phyloP scores from a whole-genome alignment of 805 yeast genomes.

The Saccharomycopsis sp. region DNA sequence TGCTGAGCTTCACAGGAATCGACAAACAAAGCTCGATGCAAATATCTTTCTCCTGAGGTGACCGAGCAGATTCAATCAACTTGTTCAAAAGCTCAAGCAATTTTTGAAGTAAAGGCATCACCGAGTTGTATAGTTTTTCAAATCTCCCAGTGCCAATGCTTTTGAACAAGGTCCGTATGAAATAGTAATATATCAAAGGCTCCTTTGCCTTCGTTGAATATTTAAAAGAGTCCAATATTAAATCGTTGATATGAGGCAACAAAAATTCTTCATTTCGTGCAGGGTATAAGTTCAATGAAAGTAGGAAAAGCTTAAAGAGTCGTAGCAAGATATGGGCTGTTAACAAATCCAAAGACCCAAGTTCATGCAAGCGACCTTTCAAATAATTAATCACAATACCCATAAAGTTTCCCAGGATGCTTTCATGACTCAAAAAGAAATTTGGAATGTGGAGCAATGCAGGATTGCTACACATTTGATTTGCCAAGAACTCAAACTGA shows the following conservation, averaged over 20 bases:
- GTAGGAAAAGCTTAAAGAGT: slow-evolving; percentile 83
- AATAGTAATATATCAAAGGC: slow-evolving; percentile 81
- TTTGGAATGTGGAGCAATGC: slow-evolving; percentile 88
- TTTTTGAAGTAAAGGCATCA: slow-evolving; percentile 82
- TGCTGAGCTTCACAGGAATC: slow-evolving; percentile 91
- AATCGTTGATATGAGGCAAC: slow-evolving; percentile 75
- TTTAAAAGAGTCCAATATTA: slow-evolving; percentile 72
- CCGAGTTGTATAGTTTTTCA: slow-evolving; percentile 85
- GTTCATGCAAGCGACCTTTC: slow-evolving; percentile 58
- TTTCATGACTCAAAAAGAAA: slow-evolving; percentile 85
- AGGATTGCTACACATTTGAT: slow-evolving; percentile 72
- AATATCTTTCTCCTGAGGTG: slow-evolving; percentile 86
- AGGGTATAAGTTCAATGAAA: slow-evolving; percentile 92
- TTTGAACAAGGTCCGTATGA: slow-evolving; percentile 82
- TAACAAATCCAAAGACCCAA: slow-evolving; percentile 73
- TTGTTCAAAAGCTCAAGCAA: slow-evolving; percentile 78
- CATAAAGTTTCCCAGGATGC: slow-evolving; percentile 87
- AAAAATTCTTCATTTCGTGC: slow-evolving; percentile 68
- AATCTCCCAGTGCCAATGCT: slow-evolving; percentile 96
- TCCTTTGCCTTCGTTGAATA: slow-evolving; percentile 80
- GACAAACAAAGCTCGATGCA: slow-evolving; percentile 92
- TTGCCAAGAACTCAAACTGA: slow-evolving; percentile 54
- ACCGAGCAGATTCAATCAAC: slow-evolving; percentile 70
- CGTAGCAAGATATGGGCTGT: slow-evolving; percentile 76
- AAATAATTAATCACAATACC: slow-evolving; percentile 74